Percentiles rank a stretch among this genome's conserved stretches.
Conservation (phyloP, 1,284 basidiomycete genomes). For the Volvariella volvacea region DNA sequence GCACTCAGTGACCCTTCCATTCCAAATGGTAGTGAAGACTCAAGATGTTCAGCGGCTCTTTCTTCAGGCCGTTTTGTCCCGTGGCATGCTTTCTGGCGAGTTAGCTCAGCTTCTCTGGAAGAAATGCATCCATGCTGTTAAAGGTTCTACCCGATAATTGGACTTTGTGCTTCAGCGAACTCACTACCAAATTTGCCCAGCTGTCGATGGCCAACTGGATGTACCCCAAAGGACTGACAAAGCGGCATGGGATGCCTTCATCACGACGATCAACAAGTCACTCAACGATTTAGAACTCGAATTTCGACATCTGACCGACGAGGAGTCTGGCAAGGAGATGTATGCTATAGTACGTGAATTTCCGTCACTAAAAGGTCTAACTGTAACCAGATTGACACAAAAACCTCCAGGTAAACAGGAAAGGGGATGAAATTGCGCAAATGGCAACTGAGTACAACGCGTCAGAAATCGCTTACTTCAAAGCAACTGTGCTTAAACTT, state of each 20-base stretch:
- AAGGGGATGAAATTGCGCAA: conserved; percentile 73
- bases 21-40: too few relatives aligned
- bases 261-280: conserved; percentile 49
- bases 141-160: conserved; percentile 31
- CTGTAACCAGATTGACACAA: background rate
- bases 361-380: conserved; percentile 1
- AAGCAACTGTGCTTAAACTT: conserved; percentile 60
- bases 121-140: conserved; percentile 58
- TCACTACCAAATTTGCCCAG: conserved; percentile 22
- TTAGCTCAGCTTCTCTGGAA: conserved; percentile 61
- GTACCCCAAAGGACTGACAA: conserved; percentile 31
- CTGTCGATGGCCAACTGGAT: conserved; percentile 41
- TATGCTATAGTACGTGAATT: conserved; percentile 54
- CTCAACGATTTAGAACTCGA: conserved; percentile 68
- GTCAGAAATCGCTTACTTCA: conserved; percentile 76
- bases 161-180: background rate
- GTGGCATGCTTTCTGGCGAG: conserved; percentile 54
- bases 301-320: conserved; percentile 57
- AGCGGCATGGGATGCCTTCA: conserved; percentile 53
- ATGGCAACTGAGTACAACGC: conserved; percentile 77
- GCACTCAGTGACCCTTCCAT: too few relatives aligned
- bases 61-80: conserved; percentile 68
- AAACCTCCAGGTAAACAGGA: conserved; percentile 58
- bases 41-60: conserved; percentile 68
- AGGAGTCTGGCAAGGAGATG: conserved; percentile 54